Conservation (phyloP, 805 yeast genomes). For the Vanderwaltozyma tropicalis region DNA sequence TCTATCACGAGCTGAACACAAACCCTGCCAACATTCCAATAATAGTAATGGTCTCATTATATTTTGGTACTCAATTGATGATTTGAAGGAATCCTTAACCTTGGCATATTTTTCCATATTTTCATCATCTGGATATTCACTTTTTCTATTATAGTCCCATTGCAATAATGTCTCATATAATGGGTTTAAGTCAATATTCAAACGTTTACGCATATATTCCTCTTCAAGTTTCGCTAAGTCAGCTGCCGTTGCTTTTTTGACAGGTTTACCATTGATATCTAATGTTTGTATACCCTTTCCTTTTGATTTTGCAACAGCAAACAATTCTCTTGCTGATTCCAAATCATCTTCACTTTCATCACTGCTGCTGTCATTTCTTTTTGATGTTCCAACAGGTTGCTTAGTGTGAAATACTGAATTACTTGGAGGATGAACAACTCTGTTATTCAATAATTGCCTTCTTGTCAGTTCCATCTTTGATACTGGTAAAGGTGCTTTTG, state of each 20-base stretch:
- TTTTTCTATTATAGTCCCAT: constrained; percentile 61
- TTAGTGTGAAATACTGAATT: constrained; percentile 40
- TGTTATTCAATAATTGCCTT: constrained; percentile 21
- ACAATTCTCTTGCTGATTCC: constrained; percentile 28
- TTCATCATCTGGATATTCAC: constrained; percentile 51
- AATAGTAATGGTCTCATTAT: constrained; percentile 71
- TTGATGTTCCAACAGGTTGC: constrained; percentile 17
- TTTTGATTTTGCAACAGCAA: constrained; percentile 26
- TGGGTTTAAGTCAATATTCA: constrained; percentile 69
- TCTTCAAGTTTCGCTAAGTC: constrained; percentile 47
- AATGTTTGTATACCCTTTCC: constrained; percentile 26
- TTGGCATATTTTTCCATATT: constrained; percentile 30
- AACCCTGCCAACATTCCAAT: constrained; percentile 89
- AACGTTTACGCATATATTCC: constrained; percentile 65
- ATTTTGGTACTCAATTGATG: constrained; percentile 55
- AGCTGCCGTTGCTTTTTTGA: constrained; percentile 31
- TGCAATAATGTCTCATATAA: constrained; percentile 55
- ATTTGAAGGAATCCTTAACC: constrained; percentile 46
- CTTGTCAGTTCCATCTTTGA: constrained; percentile 33
- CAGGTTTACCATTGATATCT: constrained; percentile 34
- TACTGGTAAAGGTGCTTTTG: constrained; percentile 19
- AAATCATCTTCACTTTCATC: constrained; percentile 34
- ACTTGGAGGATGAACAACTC: constrained; percentile 38
- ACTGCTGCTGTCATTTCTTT: constrained; percentile 23
- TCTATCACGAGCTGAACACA: constrained; percentile 61